A percentile compares a stretch with the other conserved stretches of the same genome.
phyloP scores from a whole-genome alignment of 108 stramenopile genomes.

The Nitzschia inconspicua region DNA sequence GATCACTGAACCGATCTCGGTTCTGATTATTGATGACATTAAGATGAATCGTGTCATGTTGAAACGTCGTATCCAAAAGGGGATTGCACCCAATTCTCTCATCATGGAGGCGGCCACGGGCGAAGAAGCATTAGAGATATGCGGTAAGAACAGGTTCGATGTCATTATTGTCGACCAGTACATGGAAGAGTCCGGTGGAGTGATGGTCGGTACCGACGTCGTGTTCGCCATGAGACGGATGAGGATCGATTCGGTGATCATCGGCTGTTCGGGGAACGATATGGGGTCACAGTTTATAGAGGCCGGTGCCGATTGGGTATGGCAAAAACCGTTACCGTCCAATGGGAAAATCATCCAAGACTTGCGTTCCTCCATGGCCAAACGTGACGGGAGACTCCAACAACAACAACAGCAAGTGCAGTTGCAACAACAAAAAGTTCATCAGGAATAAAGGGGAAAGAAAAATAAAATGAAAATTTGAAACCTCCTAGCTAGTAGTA shows the following conservation, averaged over 20 bases:
- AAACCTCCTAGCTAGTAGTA: no score
- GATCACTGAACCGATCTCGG: slow-evolving; percentile 37
- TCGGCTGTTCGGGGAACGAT: slow-evolving; percentile 74
- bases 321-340: slow-evolving; percentile 64
- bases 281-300: slow-evolving; percentile 52
- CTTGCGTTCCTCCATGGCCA: slow-evolving; percentile 19
- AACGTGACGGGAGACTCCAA: background rate
- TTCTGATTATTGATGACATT: slow-evolving; percentile 65
- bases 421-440: background rate
- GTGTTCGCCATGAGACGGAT: slow-evolving; percentile 63
- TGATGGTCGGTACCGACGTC: slow-evolving; percentile 70
- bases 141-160: slow-evolving; percentile 47
- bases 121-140: slow-evolving; percentile 55
- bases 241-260: slow-evolving; percentile 49
- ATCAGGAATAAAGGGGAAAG: background rate
- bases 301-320: slow-evolving; percentile 59
- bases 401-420: no score
- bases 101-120: slow-evolving; percentile 58
- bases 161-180: slow-evolving; percentile 69
- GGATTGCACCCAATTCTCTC: slow-evolving; percentile 56
- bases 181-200: slow-evolving; percentile 69
- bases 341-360: slow-evolving; percentile 48
- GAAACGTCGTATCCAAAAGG: slow-evolving; percentile 41
- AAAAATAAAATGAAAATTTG: no score
- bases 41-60: slow-evolving; percentile 68